Percentiles rank a stretch among this genome's conserved stretches.
Conservation (phyloP, 73 alveolate species). For the Paramecium pentaurelia region DNA sequence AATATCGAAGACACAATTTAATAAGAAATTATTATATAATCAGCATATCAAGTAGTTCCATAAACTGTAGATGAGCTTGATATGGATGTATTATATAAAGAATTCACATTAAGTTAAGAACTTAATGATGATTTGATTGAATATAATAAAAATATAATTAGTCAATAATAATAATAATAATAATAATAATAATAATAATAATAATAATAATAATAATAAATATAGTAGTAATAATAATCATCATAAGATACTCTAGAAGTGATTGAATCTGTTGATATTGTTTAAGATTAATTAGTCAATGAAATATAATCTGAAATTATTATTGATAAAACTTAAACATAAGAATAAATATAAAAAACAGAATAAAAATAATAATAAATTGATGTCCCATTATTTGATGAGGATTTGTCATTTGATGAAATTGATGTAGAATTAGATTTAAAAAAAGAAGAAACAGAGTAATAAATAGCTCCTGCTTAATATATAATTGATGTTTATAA, state of each 20-base stretch:
- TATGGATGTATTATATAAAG: slow-evolving; percentile 4
- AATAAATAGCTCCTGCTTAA: not conserved
- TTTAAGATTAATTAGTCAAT: not conserved
- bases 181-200: not conserved
- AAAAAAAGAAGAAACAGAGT: not conserved
- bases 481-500: not conserved
- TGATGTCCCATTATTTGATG: not conserved
- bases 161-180: not conserved
- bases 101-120: not conserved
- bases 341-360: not conserved
- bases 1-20: not conserved
- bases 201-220: not conserved
- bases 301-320: not conserved
- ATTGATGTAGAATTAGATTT: not conserved
- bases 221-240: not conserved
- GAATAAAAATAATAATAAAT: not conserved
- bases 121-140: not conserved
- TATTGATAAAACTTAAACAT: not conserved
- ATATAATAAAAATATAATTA: not conserved
- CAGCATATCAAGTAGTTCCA: not conserved
- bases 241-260: not conserved
- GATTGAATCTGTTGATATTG: not conserved
- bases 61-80: not conserved
- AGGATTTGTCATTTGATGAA: not conserved
- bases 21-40: not conserved